Evolutionary conservation across 306 rosid genomes (phyloP), one percentile per base, ranked within the genome.

Genomic region (Cucumis cinereus): DNA sequence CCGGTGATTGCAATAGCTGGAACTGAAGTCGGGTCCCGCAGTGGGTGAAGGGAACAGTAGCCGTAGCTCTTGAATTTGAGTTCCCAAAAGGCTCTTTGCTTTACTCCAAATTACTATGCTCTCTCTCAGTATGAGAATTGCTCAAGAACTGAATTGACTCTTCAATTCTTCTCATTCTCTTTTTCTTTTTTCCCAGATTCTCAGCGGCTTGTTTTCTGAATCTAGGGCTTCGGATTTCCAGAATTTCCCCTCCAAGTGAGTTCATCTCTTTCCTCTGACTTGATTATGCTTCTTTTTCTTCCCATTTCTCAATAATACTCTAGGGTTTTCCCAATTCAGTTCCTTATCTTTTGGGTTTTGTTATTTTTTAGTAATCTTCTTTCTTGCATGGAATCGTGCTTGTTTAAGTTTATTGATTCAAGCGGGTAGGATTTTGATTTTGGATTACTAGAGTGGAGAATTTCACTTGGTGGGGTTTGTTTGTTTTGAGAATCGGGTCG

Each of bases 1-100:
- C 40, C 68, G 78, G 78, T 75, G 36, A 53, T 38, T 33, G 49
- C n/a, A 54, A 13, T 17, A 74, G 66, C 66, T 74, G 66, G 66
- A 55, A 22, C 77, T 55, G 7, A 14, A 74, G 35, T 55, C 45
- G 77, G 67, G 77, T 55, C 77, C 77, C 50, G 52, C 64, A 24
- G 68, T 75, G 55, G 70, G 68, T 75, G 41, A 72, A 54, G 40
- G 40, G 69, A 75, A 75, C 68, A 40, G 68, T 75, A 75, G 78
- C 78, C 78, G 78, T 75, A 75, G 78, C 40, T 75, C 40, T 56
- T 57, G 70, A 75, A 75, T 75, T 75, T 75, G 68, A 57, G 55
- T 57, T 36, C 53, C 43, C 66, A 13, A 24, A 43, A 30, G 10
- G 20, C 6, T 38, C 73, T 12, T 38, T 40, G 73, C 43, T 58